Percentiles rank a stretch among this genome's conserved stretches.
These are phyloP conservation scores for Favolaschia claudopus DNA, from an alignment of 768 basidiomycete genomes.

Conservation along the genomic window DNA sequence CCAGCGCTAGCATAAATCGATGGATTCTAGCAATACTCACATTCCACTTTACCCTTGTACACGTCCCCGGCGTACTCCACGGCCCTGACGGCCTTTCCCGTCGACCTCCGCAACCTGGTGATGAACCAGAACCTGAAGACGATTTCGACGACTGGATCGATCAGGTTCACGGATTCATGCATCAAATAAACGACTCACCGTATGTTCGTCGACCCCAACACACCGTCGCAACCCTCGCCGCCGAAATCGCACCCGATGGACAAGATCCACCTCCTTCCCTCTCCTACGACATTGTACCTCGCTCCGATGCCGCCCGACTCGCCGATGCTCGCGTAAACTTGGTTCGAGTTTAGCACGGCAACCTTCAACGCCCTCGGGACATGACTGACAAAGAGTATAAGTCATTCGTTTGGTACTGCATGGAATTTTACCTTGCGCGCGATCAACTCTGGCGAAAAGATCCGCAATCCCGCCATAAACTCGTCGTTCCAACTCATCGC, in stretches of 20 bases:
- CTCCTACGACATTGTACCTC: background rate
- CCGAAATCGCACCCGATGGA: background rate
- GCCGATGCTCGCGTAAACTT: conserved; percentile 3
- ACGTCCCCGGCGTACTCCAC: too few relatives aligned
- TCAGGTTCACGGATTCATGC: too few relatives aligned
- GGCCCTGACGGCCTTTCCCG: conserved; percentile 41
- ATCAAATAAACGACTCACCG: conserved; percentile 6
- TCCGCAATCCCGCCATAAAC: conserved; percentile 27
- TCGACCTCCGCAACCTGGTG: conserved; percentile 14
- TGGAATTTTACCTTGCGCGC: too few relatives aligned
- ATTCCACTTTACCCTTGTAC: conserved; percentile 29
- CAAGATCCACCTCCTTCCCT: background rate
- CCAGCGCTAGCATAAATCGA: too few relatives aligned
- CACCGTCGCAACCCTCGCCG: background rate
- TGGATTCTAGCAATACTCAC: too few relatives aligned
- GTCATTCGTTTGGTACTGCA: conserved; percentile 25
- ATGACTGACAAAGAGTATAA: conserved; percentile 14
- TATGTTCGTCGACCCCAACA: background rate
- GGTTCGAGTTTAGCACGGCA: conserved; percentile 9
- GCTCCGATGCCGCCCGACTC: background rate
- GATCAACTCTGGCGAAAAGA: too few relatives aligned
- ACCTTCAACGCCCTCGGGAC: conserved; percentile 5
- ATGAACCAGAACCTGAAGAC: conserved; percentile 27
- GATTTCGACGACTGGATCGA: too few relatives aligned
- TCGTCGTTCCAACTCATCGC: conserved; percentile 22